Percentiles rank a stretch among this genome's conserved stretches.
These are phyloP conservation scores for Datisca glomerata DNA, from an alignment of 306 rosid species.

Conservation along the genomic window DNA sequence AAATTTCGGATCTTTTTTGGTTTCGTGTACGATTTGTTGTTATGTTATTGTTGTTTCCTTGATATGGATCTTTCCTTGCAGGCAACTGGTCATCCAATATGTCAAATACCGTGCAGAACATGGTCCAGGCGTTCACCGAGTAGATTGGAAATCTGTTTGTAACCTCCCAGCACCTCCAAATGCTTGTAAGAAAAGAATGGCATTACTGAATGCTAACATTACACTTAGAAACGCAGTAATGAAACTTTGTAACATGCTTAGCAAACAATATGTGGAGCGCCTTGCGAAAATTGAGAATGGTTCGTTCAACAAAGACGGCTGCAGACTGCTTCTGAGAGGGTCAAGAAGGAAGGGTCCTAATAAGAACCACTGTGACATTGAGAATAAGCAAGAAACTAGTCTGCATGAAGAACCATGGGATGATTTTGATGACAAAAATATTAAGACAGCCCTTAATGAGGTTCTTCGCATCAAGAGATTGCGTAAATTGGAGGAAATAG, in stretches of 20 bases:
- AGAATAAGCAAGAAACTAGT: constrained; percentile 19
- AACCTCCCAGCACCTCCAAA: constrained; percentile 75
- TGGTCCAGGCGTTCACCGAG: constrained; percentile 62
- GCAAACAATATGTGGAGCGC: constrained; percentile 48
- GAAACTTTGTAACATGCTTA: constrained; percentile 72
- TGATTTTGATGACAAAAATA: constrained; percentile 45
- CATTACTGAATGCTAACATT: constrained; percentile 34
- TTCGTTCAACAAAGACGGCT: constrained; percentile 28
- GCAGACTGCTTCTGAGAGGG: constrained; percentile 27
- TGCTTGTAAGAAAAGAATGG: constrained; percentile 64
- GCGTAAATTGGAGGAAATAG: constrained; percentile 49
- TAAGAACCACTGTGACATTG: constrained; percentile 13
- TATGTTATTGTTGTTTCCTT: constrained; percentile 11
- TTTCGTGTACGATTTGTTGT: neutral
- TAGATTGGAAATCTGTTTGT: constrained; percentile 54
- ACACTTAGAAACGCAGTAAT: constrained; percentile 58
- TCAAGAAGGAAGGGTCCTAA: constrained; percentile 21
- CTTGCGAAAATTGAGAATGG: constrained; percentile 37
- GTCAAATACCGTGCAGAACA: constrained; percentile 65
- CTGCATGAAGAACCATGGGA: constrained; percentile 61
- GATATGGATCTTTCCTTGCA: constrained; percentile 24
- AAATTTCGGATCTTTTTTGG: no score
- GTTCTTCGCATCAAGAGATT: constrained; percentile 56
- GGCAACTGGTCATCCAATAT: constrained; percentile 78
- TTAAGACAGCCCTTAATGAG: constrained; percentile 64